These are phyloP conservation scores for Aspergillus sp. DNA, from an alignment of 2,329 filamentous ascomycete species.

Conservation along the genomic window DNA sequence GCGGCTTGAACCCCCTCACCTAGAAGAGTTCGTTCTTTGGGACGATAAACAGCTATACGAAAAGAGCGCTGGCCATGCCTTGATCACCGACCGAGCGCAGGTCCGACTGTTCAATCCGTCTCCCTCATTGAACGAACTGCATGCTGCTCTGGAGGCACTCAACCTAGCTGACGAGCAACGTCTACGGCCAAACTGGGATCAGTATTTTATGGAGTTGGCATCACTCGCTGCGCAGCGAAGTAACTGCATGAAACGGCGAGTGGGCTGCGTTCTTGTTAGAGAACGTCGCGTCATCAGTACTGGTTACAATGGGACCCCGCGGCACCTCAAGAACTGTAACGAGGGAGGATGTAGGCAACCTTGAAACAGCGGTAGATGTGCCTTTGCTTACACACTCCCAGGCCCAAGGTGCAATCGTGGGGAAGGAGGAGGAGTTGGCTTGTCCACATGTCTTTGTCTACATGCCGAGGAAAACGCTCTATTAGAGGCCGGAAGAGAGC, in stretches of 20 bases:
- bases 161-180: constrained; percentile 77
- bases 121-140: constrained; percentile 67
- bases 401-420: constrained; percentile 76
- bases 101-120: constrained; percentile 86
- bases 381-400: constrained; percentile 23
- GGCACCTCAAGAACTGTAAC: constrained; percentile 84
- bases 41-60: constrained; percentile 76
- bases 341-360: constrained; percentile 73
- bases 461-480: constrained; percentile 98
- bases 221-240: constrained; percentile 84
- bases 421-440: constrained; percentile 65
- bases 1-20: constrained; percentile 51
- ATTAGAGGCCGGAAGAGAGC: constrained; percentile 87
- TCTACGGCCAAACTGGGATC: constrained; percentile 88
- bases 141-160: constrained; percentile 69
- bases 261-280: constrained; percentile 88
- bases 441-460: constrained; percentile 91
- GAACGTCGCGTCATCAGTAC: constrained; percentile 88
- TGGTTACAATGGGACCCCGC: constrained; percentile 96
- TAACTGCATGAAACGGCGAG: constrained; percentile 98
- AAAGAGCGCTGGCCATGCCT: constrained; percentile 63
- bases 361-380: not conserved
- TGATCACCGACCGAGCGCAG: constrained; percentile 77
- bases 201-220: constrained; percentile 97
- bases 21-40: constrained; percentile 61